Evolutionary conservation across 2,329 filamentous ascomycete genomes (phyloP).

Genomic region (Elsinoe necatrix): DNA sequence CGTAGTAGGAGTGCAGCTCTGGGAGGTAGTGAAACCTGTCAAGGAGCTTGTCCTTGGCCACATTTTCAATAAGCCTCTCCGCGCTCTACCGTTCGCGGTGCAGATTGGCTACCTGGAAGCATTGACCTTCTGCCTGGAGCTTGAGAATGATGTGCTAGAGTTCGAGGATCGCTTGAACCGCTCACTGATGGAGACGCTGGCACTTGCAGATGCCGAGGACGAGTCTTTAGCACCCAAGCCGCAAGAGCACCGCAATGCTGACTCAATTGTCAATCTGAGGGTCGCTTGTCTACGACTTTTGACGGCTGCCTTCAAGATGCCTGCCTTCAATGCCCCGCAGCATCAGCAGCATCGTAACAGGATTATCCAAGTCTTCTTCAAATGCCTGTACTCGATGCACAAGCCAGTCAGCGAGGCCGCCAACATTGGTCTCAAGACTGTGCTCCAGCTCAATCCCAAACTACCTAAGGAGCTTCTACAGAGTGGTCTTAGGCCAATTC

Average conservation of each 20-base stretch:
- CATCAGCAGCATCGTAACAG: slow-evolving; percentile 46
- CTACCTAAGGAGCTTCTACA: slow-evolving; percentile 92
- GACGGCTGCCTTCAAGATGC: slow-evolving; percentile 86
- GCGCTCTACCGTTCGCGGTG: slow-evolving; percentile 84
- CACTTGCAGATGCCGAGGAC: slow-evolving; percentile 87
- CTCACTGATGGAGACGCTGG: slow-evolving; percentile 85
- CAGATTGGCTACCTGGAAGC: slow-evolving; percentile 99
- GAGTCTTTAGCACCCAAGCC: slow-evolving; percentile 89
- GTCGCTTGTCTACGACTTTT: slow-evolving; percentile 90
- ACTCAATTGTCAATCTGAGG: slow-evolving; percentile 81
- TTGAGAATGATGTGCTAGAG: slow-evolving; percentile 79
- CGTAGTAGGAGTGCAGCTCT: slow-evolving; percentile 67
- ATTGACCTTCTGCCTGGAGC: slow-evolving; percentile 84
- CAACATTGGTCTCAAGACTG: slow-evolving; percentile 79
- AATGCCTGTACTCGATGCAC: slow-evolving; percentile 88
- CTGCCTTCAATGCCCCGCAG: slow-evolving; percentile 76
- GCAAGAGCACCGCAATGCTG: slow-evolving; percentile 87
- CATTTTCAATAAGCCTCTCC: slow-evolving; percentile 89
- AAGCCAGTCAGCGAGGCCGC: slow-evolving; percentile 88
- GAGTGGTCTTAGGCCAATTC: slow-evolving; percentile 84
- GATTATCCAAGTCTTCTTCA: slow-evolving; percentile 96
- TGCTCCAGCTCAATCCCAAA: slow-evolving; percentile 81
- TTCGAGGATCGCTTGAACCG: slow-evolving; percentile 90
- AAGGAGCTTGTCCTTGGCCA: slow-evolving; percentile 83
- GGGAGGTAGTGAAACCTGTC: slow-evolving; percentile 81